A percentile compares a stretch with the other conserved stretches of the same genome.
These are phyloP conservation scores for Fibroporia radiculosa DNA, from an alignment of 768 basidiomycete genomes.

Conservation along the genomic window DNA sequence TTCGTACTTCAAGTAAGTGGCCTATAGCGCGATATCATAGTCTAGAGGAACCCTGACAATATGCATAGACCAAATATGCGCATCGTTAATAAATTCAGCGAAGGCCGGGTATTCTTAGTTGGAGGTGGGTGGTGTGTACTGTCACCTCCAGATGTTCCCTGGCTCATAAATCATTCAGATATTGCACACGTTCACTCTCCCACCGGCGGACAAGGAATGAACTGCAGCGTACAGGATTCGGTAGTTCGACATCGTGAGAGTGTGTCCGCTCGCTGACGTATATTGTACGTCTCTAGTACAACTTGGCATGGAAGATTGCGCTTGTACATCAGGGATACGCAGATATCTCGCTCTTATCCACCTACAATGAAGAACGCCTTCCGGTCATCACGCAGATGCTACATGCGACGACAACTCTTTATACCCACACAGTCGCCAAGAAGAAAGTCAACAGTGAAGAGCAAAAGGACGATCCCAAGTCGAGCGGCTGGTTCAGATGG, in stretches of 20 bases:
- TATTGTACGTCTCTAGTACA: conserved; percentile 10
- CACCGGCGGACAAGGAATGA: conserved; percentile 32
- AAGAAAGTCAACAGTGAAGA: background rate
- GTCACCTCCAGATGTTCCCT: background rate
- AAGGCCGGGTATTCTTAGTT: no score
- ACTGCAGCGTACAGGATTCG: conserved; percentile 22
- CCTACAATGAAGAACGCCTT: conserved; percentile 22
- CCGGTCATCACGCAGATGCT: conserved; percentile 24
- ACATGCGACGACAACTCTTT: conserved; percentile 12
- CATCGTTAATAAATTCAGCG: no score
- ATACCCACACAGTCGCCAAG: conserved; percentile 1
- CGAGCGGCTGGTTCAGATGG: conserved; percentile 16
- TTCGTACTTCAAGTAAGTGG: no score
- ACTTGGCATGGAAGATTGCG: conserved; percentile 24
- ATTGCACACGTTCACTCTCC: conserved; percentile 40
- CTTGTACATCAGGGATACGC: conserved; percentile 20
- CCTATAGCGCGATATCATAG: no score
- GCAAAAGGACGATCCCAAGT: background rate
- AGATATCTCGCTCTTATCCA: conserved; percentile 15
- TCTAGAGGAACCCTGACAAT: no score
- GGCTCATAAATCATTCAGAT: conserved; percentile 23
- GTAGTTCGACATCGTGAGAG: no score
- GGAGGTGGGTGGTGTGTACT: no score
- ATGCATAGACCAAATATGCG: no score
- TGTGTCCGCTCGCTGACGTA: no score